phyloP scores from a whole-genome alignment of 176 grass and related monocot genomes.

The Alopecurus myosuroides region DNA sequence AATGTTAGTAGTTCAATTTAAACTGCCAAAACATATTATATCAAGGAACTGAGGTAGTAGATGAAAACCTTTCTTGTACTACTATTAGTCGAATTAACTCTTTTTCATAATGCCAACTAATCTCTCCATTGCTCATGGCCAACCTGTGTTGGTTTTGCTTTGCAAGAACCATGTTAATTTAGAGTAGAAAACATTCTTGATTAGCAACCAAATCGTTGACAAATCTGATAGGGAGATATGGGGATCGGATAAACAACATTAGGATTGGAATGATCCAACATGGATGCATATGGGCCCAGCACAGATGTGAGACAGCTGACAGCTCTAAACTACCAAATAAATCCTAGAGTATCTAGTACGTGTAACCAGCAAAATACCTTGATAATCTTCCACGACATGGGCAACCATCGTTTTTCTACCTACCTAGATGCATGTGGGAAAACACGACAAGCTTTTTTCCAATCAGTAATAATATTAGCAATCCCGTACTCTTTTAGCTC shows the following conservation, averaged over 20 bases:
- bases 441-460: too few relatives aligned
- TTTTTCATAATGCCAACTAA: background rate
- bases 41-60: too few relatives aligned
- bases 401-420: background rate
- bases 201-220: background rate
- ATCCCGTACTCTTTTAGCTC: background rate
- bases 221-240: background rate
- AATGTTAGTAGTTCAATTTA: too few relatives aligned
- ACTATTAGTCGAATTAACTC: too few relatives aligned
- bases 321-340: background rate
- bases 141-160: background rate
- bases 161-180: background rate
- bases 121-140: background rate
- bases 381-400: background rate
- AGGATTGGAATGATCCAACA: background rate
- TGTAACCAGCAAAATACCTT: background rate
- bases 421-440: background rate
- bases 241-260: background rate
- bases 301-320: background rate
- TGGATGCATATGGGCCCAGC: background rate
- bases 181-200: background rate
- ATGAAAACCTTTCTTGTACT: too few relatives aligned
- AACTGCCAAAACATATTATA: too few relatives aligned
- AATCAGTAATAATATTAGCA: too few relatives aligned
- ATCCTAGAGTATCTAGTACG: background rate